phyloP scores from a whole-genome alignment of 2,329 filamentous ascomycete genomes.

The Hypoxylon sp. region DNA sequence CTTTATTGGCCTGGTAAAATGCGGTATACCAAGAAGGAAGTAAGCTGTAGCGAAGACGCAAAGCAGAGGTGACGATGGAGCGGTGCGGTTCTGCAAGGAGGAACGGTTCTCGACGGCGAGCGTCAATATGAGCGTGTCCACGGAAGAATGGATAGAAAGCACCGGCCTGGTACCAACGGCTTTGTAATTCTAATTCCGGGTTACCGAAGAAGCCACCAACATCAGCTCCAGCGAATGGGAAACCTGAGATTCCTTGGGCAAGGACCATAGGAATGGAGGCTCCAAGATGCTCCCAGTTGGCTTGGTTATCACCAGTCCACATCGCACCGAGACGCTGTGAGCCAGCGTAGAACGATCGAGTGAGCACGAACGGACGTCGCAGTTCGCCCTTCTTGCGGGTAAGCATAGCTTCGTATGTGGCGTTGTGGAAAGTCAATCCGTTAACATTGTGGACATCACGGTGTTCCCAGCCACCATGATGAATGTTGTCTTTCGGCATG shows the following conservation, averaged over 20 bases:
- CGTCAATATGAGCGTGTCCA: conserved; percentile 95
- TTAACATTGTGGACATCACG: conserved; percentile 96
- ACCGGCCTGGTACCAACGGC: conserved; percentile 95
- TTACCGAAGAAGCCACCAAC: conserved; percentile 99
- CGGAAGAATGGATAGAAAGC: conserved; percentile 99
- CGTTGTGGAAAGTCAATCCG: conserved; percentile 94
- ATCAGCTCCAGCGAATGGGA: conserved; percentile 93
- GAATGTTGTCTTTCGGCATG: conserved; percentile 98
- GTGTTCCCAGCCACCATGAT: conserved; percentile 92
- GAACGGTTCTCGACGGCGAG: conserved; percentile 93
- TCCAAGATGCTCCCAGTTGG: conserved; percentile 89
- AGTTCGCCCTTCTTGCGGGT: conserved; percentile 87
- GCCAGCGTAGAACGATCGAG: conserved; percentile 89
- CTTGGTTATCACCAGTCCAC: conserved; percentile 99
- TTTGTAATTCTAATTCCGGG: conserved; percentile 88
- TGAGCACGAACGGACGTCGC: conserved; percentile 89
- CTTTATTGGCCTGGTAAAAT: conserved; percentile 86
- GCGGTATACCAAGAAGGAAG: conserved; percentile 97
- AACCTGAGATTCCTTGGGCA: conserved; percentile 90
- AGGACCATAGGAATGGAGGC: conserved; percentile 92
- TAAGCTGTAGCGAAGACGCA: conserved; percentile 87
- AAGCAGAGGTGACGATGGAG: conserved; percentile 83
- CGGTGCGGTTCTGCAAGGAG: conserved; percentile 85
- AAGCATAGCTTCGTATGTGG: conserved; percentile 85
- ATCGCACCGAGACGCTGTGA: conserved; percentile 91